Conservation (phyloP, 1,284 basidiomycete genomes). For the Bondarzewia mesenterica region DNA sequence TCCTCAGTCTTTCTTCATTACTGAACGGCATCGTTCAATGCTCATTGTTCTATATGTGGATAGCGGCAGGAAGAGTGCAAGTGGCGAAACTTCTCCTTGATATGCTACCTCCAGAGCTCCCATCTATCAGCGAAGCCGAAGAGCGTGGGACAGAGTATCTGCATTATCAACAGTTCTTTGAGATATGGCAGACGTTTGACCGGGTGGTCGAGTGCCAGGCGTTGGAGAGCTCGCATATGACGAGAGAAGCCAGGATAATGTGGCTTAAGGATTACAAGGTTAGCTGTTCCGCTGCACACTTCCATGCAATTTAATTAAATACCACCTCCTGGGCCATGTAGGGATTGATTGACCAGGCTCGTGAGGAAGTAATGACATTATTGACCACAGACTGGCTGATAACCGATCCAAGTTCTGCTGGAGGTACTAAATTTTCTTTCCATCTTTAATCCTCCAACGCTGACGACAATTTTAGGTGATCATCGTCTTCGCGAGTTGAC, state of each 20-base stretch:
- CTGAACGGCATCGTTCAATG: too few species aligned
- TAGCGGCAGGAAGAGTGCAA: conserved; percentile 68
- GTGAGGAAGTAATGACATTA: conserved; percentile 54
- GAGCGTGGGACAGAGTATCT: conserved; percentile 62
- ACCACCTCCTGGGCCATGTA: conserved; percentile 17
- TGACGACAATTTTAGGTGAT: conserved; percentile 33
- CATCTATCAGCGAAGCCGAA: conserved; percentile 48
- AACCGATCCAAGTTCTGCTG: conserved; percentile 35
- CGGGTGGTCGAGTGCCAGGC: conserved; percentile 50
- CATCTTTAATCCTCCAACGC: neutral
- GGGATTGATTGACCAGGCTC: conserved; percentile 49
- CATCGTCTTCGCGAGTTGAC: conserved; percentile 62
- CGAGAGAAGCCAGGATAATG: conserved; percentile 44
- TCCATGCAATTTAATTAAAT: neutral
- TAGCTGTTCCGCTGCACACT: conserved; percentile 2
- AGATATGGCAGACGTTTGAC: conserved; percentile 56
- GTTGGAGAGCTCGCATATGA: conserved; percentile 43
- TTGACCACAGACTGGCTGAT: conserved; percentile 74
- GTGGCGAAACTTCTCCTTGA: conserved; percentile 61
- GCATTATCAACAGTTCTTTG: conserved; percentile 69
- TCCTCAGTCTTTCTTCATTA: conserved; percentile 1
- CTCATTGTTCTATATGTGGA: neutral
- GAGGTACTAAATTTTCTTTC: conserved; percentile 10
- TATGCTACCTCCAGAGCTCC: conserved; percentile 60
- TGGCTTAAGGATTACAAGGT: conserved; percentile 65